Percentiles rank a stretch among this genome's conserved stretches.
Evolutionary conservation across 306 rosid species (phyloP).

Genomic region (Comarum palustre): DNA sequence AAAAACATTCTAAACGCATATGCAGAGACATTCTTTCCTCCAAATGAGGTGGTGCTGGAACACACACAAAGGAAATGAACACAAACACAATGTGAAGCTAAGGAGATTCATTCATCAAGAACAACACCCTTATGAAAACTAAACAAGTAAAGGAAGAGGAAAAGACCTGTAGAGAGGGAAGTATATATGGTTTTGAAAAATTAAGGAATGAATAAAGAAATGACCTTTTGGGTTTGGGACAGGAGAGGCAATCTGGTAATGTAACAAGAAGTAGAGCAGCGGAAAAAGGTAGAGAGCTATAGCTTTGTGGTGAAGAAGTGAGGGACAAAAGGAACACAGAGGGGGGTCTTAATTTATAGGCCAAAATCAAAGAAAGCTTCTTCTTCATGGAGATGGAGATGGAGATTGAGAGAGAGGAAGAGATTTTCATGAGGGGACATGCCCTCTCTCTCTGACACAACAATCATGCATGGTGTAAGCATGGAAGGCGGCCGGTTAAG

Average conservation of each 20-base stretch:
- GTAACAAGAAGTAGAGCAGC: conserved; percentile 27
- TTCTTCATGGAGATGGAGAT: neutral
- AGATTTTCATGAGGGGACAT: conserved; percentile 51
- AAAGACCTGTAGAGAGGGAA: conserved; percentile 30
- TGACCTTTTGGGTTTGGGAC: conserved; percentile 60
- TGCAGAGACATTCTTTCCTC: conserved; percentile 35
- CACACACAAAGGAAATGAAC: conserved; percentile 24
- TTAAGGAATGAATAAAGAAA: conserved; percentile 19
- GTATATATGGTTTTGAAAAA: conserved; percentile 45
- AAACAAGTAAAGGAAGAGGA: conserved; percentile 21
- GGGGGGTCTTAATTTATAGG: conserved; percentile 79
- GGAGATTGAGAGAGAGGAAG: conserved; percentile 13
- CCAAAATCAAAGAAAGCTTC: conserved; percentile 20
- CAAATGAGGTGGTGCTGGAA: conserved; percentile 34
- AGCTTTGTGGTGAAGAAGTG: conserved; percentile 30
- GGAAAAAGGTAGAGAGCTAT: conserved; percentile 6
- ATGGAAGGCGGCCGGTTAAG: conserved; percentile 99
- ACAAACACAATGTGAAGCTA: neutral
- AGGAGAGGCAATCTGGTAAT: conserved; percentile 25
- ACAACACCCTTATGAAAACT: conserved; percentile 6
- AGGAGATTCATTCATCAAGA: neutral
- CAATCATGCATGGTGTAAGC: conserved; percentile 99
- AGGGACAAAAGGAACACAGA: conserved; percentile 57
- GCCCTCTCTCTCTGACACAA: conserved; percentile 76
- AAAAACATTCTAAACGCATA: conserved; percentile 31